Evolutionary conservation across 768 basidiomycete genomes (phyloP).

Genomic region (Russula sp.): DNA sequence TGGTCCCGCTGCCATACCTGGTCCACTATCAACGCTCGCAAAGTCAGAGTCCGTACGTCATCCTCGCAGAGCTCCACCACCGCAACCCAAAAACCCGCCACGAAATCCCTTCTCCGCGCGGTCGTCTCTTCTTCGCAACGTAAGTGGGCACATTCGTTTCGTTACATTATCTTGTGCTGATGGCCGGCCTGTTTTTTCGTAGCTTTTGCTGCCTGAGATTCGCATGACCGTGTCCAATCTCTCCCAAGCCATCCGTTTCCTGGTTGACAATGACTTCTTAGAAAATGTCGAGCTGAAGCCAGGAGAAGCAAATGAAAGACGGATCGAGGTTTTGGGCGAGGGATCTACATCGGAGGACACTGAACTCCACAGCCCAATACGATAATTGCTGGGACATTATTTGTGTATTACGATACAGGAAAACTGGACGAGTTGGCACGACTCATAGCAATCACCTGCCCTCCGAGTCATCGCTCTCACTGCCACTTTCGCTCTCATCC

Average conservation of each 20-base stretch:
- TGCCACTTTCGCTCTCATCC: conserved; percentile 32
- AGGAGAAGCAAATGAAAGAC: conserved; percentile 60
- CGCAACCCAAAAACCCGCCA: conserved; percentile 43
- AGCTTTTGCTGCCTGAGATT: conserved; percentile 83
- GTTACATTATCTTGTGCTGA: background rate
- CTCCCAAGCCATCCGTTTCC: conserved; percentile 85
- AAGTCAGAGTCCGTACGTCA: conserved; percentile 8
- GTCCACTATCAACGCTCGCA: background rate
- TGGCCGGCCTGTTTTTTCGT: background rate
- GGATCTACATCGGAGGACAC: conserved; percentile 11
- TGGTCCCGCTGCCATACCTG: background rate
- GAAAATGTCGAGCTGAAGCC: conserved; percentile 70
- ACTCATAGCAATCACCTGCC: background rate
- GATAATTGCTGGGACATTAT: background rate
- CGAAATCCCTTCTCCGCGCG: conserved; percentile 61
- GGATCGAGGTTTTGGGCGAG: conserved; percentile 52
- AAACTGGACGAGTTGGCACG: conserved; percentile 5
- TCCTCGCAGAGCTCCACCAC: conserved; percentile 24
- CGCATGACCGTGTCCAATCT: conserved; percentile 84
- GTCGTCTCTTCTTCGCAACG: conserved; percentile 71
- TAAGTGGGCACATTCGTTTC: conserved; percentile 33
- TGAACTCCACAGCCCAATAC: background rate
- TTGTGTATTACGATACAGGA: conserved; percentile 3
- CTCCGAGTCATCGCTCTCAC: conserved; percentile 18
- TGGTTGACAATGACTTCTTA: conserved; percentile 87